Percentiles rank a stretch among this genome's conserved stretches.
These are phyloP conservation scores for Lactifluus rugatus DNA, from an alignment of 768 basidiomycete genomes.

Conservation along the genomic window DNA sequence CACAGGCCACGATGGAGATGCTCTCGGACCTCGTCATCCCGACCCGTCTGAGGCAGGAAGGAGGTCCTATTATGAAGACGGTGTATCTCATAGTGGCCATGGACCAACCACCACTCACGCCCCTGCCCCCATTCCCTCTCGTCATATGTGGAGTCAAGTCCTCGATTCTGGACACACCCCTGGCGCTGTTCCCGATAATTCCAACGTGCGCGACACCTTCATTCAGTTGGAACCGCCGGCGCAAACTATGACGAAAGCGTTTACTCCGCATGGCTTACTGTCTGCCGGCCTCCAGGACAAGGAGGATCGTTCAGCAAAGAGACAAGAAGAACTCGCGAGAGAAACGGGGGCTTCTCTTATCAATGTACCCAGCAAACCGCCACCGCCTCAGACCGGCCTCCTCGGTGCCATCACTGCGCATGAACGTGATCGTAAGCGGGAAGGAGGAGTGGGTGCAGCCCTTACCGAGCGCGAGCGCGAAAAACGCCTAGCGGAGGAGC, in stretches of 20 bases:
- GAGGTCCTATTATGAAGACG: conserved; percentile 51
- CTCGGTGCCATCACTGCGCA: conserved; percentile 94
- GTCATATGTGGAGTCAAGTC: conserved; percentile 82
- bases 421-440: conserved; percentile 87
- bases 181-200: conserved; percentile 30
- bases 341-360: conserved; percentile 87
- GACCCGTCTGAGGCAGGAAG: conserved; percentile 45
- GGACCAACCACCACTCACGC: conserved; percentile 16
- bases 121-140: conserved; percentile 38
- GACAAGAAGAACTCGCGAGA: conserved; percentile 87
- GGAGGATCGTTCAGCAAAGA: conserved; percentile 90
- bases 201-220: conserved; percentile 41
- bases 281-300: conserved; percentile 94
- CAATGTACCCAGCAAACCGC: conserved; percentile 93
- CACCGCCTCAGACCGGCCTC: conserved; percentile 89
- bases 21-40: conserved; percentile 37
- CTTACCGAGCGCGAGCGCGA: conserved; percentile 94
- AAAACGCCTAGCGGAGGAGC: conserved; percentile 81
- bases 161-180: conserved; percentile 58
- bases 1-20: conserved; percentile 32
- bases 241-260: conserved; percentile 82
- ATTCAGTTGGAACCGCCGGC: conserved; percentile 66
- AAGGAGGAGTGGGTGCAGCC: conserved; percentile 90
- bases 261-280: conserved; percentile 88
- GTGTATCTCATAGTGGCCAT: conserved; percentile 11